phyloP scores from a whole-genome alignment of 352 stramenopile species.

The Phytophthora vignae region DNA sequence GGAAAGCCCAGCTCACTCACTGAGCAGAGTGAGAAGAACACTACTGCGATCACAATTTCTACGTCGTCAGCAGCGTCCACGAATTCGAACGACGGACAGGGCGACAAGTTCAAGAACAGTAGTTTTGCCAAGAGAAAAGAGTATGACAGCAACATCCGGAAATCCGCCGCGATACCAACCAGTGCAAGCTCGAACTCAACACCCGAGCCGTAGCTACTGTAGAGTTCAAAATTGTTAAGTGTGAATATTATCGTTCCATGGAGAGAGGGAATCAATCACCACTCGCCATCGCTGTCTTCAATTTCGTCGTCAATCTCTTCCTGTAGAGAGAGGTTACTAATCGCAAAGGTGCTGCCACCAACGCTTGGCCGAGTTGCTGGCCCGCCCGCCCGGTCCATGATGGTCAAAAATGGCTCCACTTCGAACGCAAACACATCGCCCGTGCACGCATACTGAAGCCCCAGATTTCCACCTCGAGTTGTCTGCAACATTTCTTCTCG shows the following conservation, averaged over 20 bases:
- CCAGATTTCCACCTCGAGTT: constrained; percentile 21
- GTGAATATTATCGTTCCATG: constrained; percentile 24
- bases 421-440: constrained; percentile 74
- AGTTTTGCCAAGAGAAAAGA: constrained; percentile 76
- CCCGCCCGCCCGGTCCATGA: constrained; percentile 40
- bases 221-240: constrained; percentile 38
- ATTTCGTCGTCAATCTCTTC: constrained; percentile 73
- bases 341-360: constrained; percentile 4
- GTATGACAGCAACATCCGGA: constrained; percentile 73
- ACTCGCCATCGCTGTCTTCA: constrained; percentile 64
- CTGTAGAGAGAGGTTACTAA: constrained; percentile 24
- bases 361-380: constrained; percentile 2
- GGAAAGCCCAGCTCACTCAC: constrained; percentile 57
- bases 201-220: constrained; percentile 26
- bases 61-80: constrained; percentile 10
- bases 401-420: constrained; percentile 70
- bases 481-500: constrained; percentile 49
- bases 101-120: constrained; percentile 74
- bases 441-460: constrained; percentile 47
- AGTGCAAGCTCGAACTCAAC: constrained; percentile 18
- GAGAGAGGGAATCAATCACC: constrained; percentile 18
- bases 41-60: constrained; percentile 7
- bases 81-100: constrained; percentile 10
- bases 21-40: constrained; percentile 60
- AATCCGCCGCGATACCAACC: constrained; percentile 32